Conservation (phyloP, 305 asterid species). For the Coffea humblotiana region DNA sequence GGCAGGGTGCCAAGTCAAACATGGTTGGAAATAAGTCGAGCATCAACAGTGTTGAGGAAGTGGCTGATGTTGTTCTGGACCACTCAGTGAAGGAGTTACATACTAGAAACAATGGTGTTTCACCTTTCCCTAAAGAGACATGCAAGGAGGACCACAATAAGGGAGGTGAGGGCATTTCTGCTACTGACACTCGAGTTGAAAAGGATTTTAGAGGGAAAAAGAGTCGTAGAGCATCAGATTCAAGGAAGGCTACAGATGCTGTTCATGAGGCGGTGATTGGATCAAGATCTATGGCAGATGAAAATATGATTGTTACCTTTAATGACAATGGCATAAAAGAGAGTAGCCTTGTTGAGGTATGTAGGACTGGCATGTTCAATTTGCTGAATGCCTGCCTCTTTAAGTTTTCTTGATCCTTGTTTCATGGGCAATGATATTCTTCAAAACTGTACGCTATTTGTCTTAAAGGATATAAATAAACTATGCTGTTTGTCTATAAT, state of each 20-base stretch:
- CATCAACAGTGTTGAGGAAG: conserved; percentile 31
- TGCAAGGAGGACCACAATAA: conserved; percentile 38
- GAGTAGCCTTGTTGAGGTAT: conserved; percentile 86
- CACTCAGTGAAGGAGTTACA: conserved; percentile 42
- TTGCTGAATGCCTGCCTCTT: background rate
- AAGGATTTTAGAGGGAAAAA: conserved; percentile 39
- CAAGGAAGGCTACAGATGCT: conserved; percentile 32
- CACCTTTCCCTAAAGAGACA: conserved; percentile 39
- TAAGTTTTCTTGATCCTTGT: background rate
- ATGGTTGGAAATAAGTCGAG: conserved; percentile 9
- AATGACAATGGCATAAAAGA: conserved; percentile 44
- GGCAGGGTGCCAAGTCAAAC: conserved; percentile 20
- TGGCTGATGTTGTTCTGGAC: conserved; percentile 32
- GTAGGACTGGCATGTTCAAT: conserved; percentile 1
- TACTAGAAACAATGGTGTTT: conserved; percentile 20
- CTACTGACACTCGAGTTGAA: conserved; percentile 40
- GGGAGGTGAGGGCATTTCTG: conserved; percentile 34
- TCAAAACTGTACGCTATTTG: background rate
- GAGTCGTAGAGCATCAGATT: conserved; percentile 39
- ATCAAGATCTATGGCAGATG: conserved; percentile 27
- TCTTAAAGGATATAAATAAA: background rate
- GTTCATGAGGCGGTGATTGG: conserved; percentile 42
- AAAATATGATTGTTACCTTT: conserved; percentile 23
- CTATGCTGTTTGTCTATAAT: background rate
- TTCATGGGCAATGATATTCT: background rate